phyloP scores from a whole-genome alignment of 441 rosid genomes.

The Cnidoscolus chayamansa region DNA sequence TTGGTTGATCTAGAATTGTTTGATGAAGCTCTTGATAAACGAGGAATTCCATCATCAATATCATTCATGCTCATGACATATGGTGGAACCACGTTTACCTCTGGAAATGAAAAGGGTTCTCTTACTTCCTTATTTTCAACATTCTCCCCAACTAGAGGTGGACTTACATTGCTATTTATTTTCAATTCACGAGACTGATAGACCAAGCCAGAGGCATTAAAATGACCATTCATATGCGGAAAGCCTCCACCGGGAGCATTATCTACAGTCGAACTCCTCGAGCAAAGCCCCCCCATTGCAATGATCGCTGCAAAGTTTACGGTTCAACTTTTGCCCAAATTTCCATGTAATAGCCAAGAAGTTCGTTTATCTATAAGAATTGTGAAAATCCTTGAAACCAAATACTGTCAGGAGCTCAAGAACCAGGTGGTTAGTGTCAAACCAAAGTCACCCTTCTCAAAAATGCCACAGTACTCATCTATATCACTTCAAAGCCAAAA shows the following conservation, averaged over 20 bases:
- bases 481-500: conserved; percentile 31
- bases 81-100: conserved; percentile 32
- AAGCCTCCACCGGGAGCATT: conserved; percentile 90
- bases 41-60: conserved; percentile 71
- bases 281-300: conserved; percentile 96
- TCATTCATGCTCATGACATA: conserved; percentile 44
- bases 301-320: conserved; percentile 20
- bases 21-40: conserved; percentile 58
- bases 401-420: conserved; percentile 16
- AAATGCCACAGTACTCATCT: conserved; percentile 18
- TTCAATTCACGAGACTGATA: conserved; percentile 53
- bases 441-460: conserved; percentile 14
- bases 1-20: conserved; percentile 71
- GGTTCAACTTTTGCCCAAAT: conserved; percentile 29
- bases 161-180: conserved; percentile 33
- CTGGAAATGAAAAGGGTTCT: conserved; percentile 56
- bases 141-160: conserved; percentile 42
- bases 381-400: conserved; percentile 16
- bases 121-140: conserved; percentile 43
- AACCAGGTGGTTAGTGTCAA: not conserved
- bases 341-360: conserved; percentile 34
- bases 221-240: conserved; percentile 57
- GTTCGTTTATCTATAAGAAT: conserved; percentile 22
- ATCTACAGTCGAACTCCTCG: conserved; percentile 89
- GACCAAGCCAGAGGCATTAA: conserved; percentile 38